A percentile compares a stretch with the other conserved stretches of the same genome.
Conservation (phyloP, 805 yeast species). For the Candida silvicultrix region DNA sequence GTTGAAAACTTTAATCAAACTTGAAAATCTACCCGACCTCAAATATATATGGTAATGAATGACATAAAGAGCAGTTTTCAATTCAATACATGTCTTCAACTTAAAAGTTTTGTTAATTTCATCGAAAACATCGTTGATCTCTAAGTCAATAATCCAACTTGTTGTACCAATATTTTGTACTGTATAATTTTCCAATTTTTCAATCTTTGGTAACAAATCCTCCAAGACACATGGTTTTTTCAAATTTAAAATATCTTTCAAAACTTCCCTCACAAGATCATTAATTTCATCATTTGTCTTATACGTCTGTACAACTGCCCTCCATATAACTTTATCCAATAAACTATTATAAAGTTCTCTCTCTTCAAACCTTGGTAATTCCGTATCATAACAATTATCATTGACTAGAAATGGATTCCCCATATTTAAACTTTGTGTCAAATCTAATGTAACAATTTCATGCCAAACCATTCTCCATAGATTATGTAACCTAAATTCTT, state of each 20-base stretch:
- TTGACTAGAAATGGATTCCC: conserved; percentile 41
- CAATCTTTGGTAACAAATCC: conserved; percentile 28
- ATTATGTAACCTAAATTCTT: conserved; percentile 29
- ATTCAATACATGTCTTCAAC: conserved; percentile 22
- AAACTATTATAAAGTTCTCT: conserved; percentile 29
- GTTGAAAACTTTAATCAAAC: conserved; percentile 11
- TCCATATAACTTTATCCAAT: conserved; percentile 34
- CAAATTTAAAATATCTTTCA: conserved; percentile 34
- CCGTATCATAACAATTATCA: conserved; percentile 42
- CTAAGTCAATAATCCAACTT: conserved; percentile 21
- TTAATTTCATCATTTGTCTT: conserved; percentile 26
- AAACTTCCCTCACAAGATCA: conserved; percentile 24
- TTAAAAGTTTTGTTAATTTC: conserved; percentile 19
- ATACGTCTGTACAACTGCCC: conserved; percentile 29
- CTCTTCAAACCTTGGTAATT: conserved; percentile 33
- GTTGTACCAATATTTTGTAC: conserved; percentile 24
- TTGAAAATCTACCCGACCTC: conserved; percentile 2
- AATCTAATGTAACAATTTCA: conserved; percentile 39
- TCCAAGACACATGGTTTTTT: conserved; percentile 30
- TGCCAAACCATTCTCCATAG: conserved; percentile 58
- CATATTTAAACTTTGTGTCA: conserved; percentile 35
- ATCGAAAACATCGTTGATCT: conserved; percentile 11
- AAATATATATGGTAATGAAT: conserved; percentile 20
- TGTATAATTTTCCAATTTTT: conserved; percentile 31
- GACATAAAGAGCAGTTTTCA: conserved; percentile 19